A percentile compares a stretch with the other conserved stretches of the same genome.
These are phyloP conservation scores for Castanea sativa DNA, from an alignment of 306 rosid species.

Conservation along the genomic window DNA sequence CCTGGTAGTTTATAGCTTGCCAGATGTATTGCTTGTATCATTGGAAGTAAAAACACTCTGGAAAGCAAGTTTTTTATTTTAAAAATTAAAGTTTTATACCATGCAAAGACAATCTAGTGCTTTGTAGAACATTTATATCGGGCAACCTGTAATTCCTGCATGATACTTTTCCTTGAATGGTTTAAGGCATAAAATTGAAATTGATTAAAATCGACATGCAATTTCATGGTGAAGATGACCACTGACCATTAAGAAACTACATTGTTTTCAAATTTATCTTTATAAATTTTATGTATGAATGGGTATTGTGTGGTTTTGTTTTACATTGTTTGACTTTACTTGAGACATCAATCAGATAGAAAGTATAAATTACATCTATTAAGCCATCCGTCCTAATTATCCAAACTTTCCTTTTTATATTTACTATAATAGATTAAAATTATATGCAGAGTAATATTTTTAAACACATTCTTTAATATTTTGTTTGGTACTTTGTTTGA, in stretches of 20 bases:
- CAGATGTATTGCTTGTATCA: no score
- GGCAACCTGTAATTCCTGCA: no score
- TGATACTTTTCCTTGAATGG: no score
- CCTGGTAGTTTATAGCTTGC: neutral
- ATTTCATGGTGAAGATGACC: no score
- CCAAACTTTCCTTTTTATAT: neutral
- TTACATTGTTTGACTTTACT: no score
- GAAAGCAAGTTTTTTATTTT: neutral
- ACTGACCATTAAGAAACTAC: neutral
- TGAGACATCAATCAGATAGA: no score
- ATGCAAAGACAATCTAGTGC: neutral
- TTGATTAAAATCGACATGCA: neutral
- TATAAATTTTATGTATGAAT: no score
- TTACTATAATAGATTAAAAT: no score
- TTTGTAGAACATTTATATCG: neutral
- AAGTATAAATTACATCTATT: no score
- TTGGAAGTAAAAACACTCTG: neutral
- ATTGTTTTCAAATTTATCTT: no score
- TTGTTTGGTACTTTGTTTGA: slow-evolving; percentile 13
- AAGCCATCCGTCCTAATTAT: no score
- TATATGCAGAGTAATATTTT: neutral
- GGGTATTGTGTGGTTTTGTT: no score
- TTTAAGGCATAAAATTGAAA: neutral
- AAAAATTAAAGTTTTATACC: neutral
- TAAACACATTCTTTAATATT: neutral